Base-by-base conservation (phyloP, 2,329 filamentous ascomycete species). In the Ramichloridium luteum region DNA sequence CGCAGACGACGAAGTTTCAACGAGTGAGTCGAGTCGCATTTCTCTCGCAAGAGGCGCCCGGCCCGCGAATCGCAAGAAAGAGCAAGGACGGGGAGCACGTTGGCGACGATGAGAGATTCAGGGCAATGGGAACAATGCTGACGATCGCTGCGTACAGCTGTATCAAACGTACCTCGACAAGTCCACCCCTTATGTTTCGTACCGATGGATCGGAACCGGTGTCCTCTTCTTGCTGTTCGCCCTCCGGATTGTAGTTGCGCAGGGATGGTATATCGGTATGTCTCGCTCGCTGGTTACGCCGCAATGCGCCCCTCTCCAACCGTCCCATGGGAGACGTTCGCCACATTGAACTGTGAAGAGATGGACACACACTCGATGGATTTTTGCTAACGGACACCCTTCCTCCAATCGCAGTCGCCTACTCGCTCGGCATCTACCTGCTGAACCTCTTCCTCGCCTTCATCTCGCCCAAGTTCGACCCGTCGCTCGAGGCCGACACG, bases 391-490 rank as follows among this genome's bases (percentile, higher is more conserved):
- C n/a, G n/a, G n/a, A n/a, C n/a, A n/a, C n/a, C n/a, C 20, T 23
- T n/a, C n/a, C 20, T 23, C 20, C 20, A 23, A 8, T 23, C 20
- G n/a, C 47, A 93, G 90, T 98, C 50, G 88, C 86, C 47, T 98
- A 98, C 61, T 90, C 88, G 22, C 77, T 98, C 34, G 90, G 88
- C 48, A 98, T 98, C 62, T 98, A 98, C 68, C 81, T 98, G 28
- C 77, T 98, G 40, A 98, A 98, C 65, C 77, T 98, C 39, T 98
- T 98, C 72, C 83, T 98, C 56, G 90, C 90, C 48, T 98, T 98
- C 68, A 72, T 98, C 34, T 83, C 88, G 54, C 90, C 90, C 49
- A 98, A 98, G 67, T 96, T 98, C 67, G 90, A 98, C 65, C 90
- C 90, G 34, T 93, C 85, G 43, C 83, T 90, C 55, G 88, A 93